Evolutionary conservation across 495 filamentous ascomycete genomes (phyloP).

Genomic region (Penicilliopsis zonata): DNA sequence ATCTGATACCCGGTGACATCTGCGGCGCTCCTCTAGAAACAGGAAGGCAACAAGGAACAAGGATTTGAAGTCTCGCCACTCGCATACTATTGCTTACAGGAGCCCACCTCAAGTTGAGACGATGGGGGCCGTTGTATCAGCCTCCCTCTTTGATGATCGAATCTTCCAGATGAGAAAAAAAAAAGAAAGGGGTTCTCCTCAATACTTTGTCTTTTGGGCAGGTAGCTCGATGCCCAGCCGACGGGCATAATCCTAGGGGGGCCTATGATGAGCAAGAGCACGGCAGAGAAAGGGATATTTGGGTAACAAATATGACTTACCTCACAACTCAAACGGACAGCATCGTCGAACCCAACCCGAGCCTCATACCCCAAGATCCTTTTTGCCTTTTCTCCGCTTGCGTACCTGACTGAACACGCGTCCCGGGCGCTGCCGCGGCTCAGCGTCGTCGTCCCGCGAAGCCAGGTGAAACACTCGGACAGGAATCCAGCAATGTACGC

Average conservation of each 20-base stretch:
- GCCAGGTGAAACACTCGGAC: conserved; percentile 40
- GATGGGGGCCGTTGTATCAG: too few species aligned
- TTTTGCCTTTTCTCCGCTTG: conserved; percentile 44
- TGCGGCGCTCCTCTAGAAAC: too few species aligned
- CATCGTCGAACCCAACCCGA: conserved; percentile 42
- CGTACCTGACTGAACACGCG: conserved; percentile 40
- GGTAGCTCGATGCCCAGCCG: conserved; percentile 20
- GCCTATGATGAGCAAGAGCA: conserved; percentile 4
- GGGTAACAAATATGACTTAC: conserved; percentile 13
- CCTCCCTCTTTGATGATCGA: too few species aligned
- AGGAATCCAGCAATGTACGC: conserved; percentile 36
- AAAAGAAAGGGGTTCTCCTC: not conserved
- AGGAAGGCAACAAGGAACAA: too few species aligned
- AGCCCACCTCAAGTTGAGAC: too few species aligned
- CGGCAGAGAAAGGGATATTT: not conserved
- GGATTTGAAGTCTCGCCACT: not conserved
- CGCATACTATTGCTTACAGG: not conserved
- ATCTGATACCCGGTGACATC: too few species aligned
- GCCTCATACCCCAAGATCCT: conserved; percentile 46
- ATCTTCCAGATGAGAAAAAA: too few species aligned
- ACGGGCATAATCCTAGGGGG: conserved; percentile 27
- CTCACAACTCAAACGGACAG: conserved; percentile 37
- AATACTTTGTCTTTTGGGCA: conserved; percentile 1
- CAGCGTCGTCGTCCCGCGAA: conserved; percentile 36
- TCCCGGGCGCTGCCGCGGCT: conserved; percentile 46